A percentile compares a stretch with the other conserved stretches of the same genome.
phyloP scores from a whole-genome alignment of 164 flowering plant species.

The Magnolia changhungtana region DNA sequence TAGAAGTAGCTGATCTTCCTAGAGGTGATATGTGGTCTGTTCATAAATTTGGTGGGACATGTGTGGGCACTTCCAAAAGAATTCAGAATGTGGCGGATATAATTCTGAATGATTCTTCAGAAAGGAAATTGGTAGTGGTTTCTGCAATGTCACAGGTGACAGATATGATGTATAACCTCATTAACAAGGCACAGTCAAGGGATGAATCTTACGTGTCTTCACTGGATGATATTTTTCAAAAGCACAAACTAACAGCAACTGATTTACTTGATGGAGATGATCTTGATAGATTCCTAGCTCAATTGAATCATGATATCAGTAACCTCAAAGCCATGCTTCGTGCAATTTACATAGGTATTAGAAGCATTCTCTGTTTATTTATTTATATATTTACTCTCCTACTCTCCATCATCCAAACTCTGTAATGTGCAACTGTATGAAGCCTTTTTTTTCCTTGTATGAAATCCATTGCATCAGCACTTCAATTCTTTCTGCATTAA shows the following conservation, averaged over 20 bases:
- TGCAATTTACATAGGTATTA: constrained; percentile 86
- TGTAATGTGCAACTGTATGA: not conserved
- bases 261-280: constrained; percentile 82
- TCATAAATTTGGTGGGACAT: constrained; percentile 98
- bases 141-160: constrained; percentile 99
- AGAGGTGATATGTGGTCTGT: constrained; percentile 87
- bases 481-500: not conserved
- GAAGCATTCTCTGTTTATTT: not conserved
- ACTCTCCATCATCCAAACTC: not conserved
- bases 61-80: constrained; percentile 79
- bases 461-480: too few species aligned
- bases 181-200: constrained; percentile 76
- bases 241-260: constrained; percentile 65
- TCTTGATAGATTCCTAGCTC: constrained; percentile 59
- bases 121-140: constrained; percentile 86
- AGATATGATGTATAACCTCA: constrained; percentile 92
- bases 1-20: constrained; percentile 42
- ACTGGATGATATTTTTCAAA: constrained; percentile 73
- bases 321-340: constrained; percentile 92
- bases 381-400: too few species aligned
- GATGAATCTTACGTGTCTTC: constrained; percentile 77
- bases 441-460: not conserved
- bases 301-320: constrained; percentile 64
- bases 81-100: constrained; percentile 82
- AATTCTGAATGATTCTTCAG: constrained; percentile 61